A percentile compares a stretch with the other conserved stretches of the same genome.
These are phyloP conservation scores for Fusarium mundagurra DNA, from an alignment of 2,329 filamentous ascomycete species.

Conservation along the genomic window DNA sequence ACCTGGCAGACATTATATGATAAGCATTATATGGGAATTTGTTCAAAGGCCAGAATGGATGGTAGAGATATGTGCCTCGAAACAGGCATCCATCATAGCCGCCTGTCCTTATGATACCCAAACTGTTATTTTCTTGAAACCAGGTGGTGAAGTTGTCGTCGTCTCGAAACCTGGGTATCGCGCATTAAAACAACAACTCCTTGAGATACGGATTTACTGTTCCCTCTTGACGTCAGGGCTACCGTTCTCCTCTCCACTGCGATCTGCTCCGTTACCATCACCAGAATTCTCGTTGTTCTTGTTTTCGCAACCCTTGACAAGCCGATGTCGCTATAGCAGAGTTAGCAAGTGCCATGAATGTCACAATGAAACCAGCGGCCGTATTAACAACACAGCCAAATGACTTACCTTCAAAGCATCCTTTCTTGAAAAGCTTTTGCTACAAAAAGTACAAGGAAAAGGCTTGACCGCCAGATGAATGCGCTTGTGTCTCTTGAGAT, in stretches of 20 bases:
- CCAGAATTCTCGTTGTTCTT: conserved; percentile 44
- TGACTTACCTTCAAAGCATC: conserved; percentile 90
- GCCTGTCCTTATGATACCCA: neutral
- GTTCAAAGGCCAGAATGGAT: conserved; percentile 2
- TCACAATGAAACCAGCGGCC: neutral
- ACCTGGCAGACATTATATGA: conserved; percentile 24
- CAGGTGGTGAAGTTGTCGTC: conserved; percentile 11
- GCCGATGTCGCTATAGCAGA: conserved; percentile 62
- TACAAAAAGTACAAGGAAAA: conserved; percentile 89
- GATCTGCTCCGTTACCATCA: conserved; percentile 35
- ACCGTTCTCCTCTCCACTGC: conserved; percentile 41
- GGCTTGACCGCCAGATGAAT: conserved; percentile 97
- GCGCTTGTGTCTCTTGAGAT: conserved; percentile 93
- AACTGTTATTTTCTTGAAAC: neutral
- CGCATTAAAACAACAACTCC: conserved; percentile 8
- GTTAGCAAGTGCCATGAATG: conserved; percentile 25
- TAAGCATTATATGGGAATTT: conserved; percentile 15
- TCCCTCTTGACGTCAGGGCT: conserved; percentile 38
- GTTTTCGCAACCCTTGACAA: conserved; percentile 70
- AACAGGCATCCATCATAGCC: neutral
- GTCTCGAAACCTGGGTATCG: conserved; percentile 23
- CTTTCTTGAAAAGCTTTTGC: conserved; percentile 96
- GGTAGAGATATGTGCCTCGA: neutral
- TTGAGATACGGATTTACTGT: conserved; percentile 15
- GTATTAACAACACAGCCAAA: neutral